phyloP scores from a whole-genome alignment of 1,284 basidiomycete genomes.

The Ganoderma leucocontextum region DNA sequence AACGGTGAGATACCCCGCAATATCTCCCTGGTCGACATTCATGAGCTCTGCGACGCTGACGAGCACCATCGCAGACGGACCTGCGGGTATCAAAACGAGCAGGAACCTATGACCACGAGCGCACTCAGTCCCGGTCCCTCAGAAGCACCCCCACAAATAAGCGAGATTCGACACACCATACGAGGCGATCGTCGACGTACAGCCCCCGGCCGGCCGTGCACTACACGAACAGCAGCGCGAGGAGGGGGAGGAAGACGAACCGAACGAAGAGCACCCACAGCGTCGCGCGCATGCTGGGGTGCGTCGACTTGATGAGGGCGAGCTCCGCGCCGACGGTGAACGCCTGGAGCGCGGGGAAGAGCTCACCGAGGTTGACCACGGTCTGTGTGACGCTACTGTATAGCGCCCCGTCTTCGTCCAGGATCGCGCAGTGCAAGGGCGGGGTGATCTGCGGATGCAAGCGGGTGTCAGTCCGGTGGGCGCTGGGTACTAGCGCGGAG shows the following conservation, averaged over 20 bases:
- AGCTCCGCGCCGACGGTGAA: constrained; percentile 44
- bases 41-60: constrained; percentile 43
- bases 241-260: constrained; percentile 41
- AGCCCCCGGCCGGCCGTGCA: constrained; percentile 40
- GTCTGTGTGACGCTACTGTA: constrained; percentile 40
- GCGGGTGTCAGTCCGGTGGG: background rate
- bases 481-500: background rate
- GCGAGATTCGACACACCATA: constrained; percentile 41
- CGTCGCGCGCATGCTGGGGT: constrained; percentile 35
- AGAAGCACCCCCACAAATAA: constrained; percentile 2
- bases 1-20: constrained; percentile 43
- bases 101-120: constrained; percentile 39
- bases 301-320: constrained; percentile 36
- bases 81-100: constrained; percentile 42
- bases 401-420: constrained; percentile 36
- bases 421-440: constrained; percentile 36
- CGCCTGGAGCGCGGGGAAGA: constrained; percentile 43
- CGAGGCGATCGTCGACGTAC: constrained; percentile 43
- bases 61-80: constrained; percentile 45
- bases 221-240: constrained; percentile 41
- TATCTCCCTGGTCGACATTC: constrained; percentile 41
- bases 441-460: constrained; percentile 35
- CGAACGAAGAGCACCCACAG: constrained; percentile 41
- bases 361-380: constrained; percentile 41
- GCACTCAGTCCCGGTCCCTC: background rate